Evolutionary conservation across 352 stramenopile species (phyloP).

Genomic region (Globisporangium okanoganense): DNA sequence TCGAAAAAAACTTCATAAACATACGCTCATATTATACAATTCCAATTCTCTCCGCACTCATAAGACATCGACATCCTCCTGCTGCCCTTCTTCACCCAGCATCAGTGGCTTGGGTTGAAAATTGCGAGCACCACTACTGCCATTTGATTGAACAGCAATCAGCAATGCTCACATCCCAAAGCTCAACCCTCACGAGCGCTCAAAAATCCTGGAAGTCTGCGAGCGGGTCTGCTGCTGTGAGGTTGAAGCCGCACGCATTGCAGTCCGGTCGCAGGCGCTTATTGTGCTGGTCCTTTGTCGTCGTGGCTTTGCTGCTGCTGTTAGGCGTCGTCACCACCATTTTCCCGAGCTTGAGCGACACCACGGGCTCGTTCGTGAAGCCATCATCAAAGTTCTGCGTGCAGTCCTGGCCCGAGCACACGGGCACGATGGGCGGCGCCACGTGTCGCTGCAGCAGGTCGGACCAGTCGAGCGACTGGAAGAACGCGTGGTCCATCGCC

Average conservation of each 20-base stretch:
- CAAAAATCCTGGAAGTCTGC: conserved; percentile 11
- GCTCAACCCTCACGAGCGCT: too few species aligned
- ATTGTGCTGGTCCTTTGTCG: neutral
- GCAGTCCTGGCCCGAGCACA: conserved; percentile 52
- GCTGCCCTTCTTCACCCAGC: too few species aligned
- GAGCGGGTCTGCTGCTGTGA: neutral
- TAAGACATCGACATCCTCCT: too few species aligned
- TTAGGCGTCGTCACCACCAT: neutral
- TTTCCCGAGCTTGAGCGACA: conserved; percentile 23
- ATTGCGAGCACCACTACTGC: too few species aligned
- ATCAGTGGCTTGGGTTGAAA: too few species aligned
- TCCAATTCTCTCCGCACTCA: too few species aligned
- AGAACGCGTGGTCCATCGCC: conserved; percentile 76
- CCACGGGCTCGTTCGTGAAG: conserved; percentile 64
- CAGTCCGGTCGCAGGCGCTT: neutral
- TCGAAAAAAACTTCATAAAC: too few species aligned
- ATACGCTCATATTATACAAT: too few species aligned
- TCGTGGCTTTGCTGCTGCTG: neutral
- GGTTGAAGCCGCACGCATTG: conserved; percentile 6
- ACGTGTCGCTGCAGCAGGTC: conserved; percentile 61
- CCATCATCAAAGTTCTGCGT: conserved; percentile 85
- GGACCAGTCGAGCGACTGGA: conserved; percentile 66
- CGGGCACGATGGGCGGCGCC: conserved; percentile 55
- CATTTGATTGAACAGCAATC: too few species aligned
- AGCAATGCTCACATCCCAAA: too few species aligned